phyloP scores from a whole-genome alignment of 2,329 filamentous ascomycete genomes.

The Cordyceps farinosa region DNA sequence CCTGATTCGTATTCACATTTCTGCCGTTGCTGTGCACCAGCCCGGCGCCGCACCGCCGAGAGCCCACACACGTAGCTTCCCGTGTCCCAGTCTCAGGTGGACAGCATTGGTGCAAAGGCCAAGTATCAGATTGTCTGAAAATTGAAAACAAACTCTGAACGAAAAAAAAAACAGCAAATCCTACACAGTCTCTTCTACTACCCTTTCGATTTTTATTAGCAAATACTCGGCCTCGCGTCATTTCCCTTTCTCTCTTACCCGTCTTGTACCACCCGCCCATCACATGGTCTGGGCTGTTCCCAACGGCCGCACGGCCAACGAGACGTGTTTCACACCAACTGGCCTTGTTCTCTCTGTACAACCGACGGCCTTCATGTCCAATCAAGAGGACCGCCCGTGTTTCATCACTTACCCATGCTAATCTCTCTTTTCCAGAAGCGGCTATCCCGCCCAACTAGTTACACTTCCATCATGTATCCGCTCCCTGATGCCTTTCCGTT shows the following conservation, averaged over 20 bases:
- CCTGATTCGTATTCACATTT: not conserved
- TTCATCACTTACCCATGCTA: not conserved
- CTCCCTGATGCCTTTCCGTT: not conserved
- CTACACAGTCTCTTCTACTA: not conserved
- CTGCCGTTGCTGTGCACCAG: not conserved
- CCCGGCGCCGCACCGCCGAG: not conserved
- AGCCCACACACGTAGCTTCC: not conserved
- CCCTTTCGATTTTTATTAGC: not conserved
- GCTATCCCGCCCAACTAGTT: not conserved
- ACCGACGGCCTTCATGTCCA: not conserved
- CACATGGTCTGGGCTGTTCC: not conserved
- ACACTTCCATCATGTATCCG: not conserved
- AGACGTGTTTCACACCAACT: conserved; percentile 1
- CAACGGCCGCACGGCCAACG: not conserved
- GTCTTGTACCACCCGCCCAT: not conserved
- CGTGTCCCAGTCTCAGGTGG: conserved; percentile 6
- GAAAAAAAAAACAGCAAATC: not conserved
- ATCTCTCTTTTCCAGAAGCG: not conserved
- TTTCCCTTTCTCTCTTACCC: not conserved
- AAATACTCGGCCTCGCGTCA: not conserved
- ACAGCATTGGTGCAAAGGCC: not conserved
- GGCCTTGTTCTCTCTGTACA: not conserved
- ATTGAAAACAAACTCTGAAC: not conserved
- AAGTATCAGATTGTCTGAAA: not conserved
- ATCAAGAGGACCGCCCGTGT: not conserved